Evolutionary conservation across 192 early-diverging fungal genomes (phyloP), one percentile per base, ranked within the genome.

Genomic region (Phlyctochytrium planicorne): DNA sequence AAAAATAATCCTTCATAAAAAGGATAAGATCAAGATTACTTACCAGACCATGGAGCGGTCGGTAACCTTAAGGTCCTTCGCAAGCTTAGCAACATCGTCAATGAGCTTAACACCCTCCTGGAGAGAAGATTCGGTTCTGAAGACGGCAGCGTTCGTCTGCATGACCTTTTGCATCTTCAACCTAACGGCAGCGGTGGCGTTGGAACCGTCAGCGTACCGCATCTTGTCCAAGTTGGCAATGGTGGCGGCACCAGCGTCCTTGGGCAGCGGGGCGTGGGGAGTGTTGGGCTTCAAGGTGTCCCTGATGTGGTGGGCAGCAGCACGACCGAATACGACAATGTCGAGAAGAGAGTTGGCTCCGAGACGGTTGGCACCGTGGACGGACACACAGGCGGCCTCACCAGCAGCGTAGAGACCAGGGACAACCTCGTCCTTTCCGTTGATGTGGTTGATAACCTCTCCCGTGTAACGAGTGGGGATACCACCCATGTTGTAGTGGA

Each of bases 401-500:
- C 97, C 97, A 60, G 95, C 97, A 63, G 97, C 97, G 74, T 98
- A 98, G 63, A 98, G 87, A 25, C 97, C 97, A 62, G 93, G 93
- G n/a, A 98, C 94, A 63, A 96, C 79, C 59, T 87, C 75, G 71
- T 98, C 95, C 62, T 91, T 85, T 66, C 96, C 96, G 60, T 93
- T 87, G 67, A 73, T 76, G 71, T 78, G 62, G 59, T 81, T 85
- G 76, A 98, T 82, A 33, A 96, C 96, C 83, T 98, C 93, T 63
- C 96, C 96, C 66, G 93, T 96, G 89, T 94, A 97, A 62, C 85
- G 86, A 30, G 97, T 97, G 34, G 97, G 97, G 66, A 98, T 97
- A 80, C 97, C 95, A 71, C 97, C 97, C 94, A 98, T 97, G 86
- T 97, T 98, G 90, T 96, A 96, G 83, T 98, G 97, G 71, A 97